Percentiles rank a stretch among this genome's conserved stretches.
phyloP scores from a whole-genome alignment of 2,329 filamentous ascomycete species.

The Trichophyton schoenleinii region DNA sequence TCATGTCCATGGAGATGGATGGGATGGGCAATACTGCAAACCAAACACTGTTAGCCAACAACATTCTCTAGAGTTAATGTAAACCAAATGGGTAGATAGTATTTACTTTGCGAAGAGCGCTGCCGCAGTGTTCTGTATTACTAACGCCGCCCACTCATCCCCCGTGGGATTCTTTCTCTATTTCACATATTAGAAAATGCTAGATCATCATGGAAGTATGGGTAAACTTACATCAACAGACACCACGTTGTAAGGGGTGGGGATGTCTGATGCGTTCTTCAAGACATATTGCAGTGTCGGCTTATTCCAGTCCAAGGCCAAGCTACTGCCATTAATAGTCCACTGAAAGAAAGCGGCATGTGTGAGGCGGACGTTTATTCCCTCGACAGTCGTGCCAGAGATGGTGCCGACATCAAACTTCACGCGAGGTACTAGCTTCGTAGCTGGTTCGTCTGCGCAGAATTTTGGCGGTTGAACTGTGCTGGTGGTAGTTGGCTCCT shows the following conservation, averaged over 20 bases:
- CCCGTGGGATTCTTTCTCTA: not conserved
- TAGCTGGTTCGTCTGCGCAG: conserved; percentile 16
- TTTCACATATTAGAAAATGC: not conserved
- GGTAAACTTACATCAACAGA: not conserved
- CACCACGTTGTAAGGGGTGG: not conserved
- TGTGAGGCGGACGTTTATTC: not conserved
- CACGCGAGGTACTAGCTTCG: not conserved
- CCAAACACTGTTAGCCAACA: not conserved
- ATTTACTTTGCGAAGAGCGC: not conserved
- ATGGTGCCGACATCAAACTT: not conserved
- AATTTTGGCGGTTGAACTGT: conserved; percentile 6
- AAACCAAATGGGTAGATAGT: not conserved
- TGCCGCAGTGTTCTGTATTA: not conserved
- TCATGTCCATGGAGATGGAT: conserved; percentile 59
- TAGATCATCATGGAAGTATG: not conserved
- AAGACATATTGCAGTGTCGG: not conserved
- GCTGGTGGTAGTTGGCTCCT: conserved; percentile 12
- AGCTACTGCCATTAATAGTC: not conserved
- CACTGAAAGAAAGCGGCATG: not conserved
- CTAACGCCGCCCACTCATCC: not conserved
- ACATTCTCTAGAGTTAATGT: not conserved
- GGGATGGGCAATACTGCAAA: not conserved
- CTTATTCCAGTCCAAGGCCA: not conserved
- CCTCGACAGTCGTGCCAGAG: not conserved
- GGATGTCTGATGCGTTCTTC: not conserved